Percentiles rank a stretch among this genome's conserved stretches.
Conservation (phyloP, 768 basidiomycete species). For the Tulasnella sp. region DNA sequence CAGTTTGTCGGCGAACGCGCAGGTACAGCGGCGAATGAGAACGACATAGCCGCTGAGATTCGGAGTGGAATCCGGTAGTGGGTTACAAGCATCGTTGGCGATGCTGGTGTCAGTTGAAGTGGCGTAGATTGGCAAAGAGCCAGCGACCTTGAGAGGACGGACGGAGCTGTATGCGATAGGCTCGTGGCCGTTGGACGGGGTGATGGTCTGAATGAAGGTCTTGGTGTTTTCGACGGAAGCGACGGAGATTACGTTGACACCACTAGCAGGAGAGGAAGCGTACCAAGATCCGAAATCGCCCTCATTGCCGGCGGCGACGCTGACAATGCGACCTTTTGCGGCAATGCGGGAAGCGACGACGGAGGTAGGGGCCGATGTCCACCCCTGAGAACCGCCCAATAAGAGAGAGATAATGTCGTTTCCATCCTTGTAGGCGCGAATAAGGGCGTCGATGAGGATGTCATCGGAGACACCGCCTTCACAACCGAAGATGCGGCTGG, state of each 20-base stretch:
- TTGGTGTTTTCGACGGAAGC: conserved; percentile 36
- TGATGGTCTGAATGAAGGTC: neutral
- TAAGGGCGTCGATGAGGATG: conserved; percentile 19
- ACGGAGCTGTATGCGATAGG: conserved; percentile 54
- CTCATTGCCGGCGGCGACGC: conserved; percentile 38
- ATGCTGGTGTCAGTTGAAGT: conserved; percentile 37
- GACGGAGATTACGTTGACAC: conserved; percentile 48
- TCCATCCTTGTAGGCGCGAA: conserved; percentile 28
- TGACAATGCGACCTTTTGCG: conserved; percentile 55
- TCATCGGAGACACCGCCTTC: conserved; percentile 24
- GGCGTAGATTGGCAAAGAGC: conserved; percentile 39
- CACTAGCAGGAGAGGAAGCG: conserved; percentile 35
- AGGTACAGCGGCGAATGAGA: conserved; percentile 40
- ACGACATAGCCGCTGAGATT: conserved; percentile 39
- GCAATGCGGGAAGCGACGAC: conserved; percentile 62
- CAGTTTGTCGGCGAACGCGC: conserved; percentile 45
- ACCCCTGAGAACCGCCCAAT: conserved; percentile 43
- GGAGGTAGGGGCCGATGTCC: conserved; percentile 54
- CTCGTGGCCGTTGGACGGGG: conserved; percentile 36
- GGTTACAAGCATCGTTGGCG: conserved; percentile 39
- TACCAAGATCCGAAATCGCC: conserved; percentile 41
- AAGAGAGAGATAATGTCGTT: conserved; percentile 27
- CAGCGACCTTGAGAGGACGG: conserved; percentile 35
- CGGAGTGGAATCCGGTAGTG: conserved; percentile 36
- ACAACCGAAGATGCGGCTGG: conserved; percentile 28